Percentiles rank a stretch among this genome's conserved stretches.
phyloP scores from a whole-genome alignment of 2,329 filamentous ascomycete genomes.

The Sphaerulina musiva region DNA sequence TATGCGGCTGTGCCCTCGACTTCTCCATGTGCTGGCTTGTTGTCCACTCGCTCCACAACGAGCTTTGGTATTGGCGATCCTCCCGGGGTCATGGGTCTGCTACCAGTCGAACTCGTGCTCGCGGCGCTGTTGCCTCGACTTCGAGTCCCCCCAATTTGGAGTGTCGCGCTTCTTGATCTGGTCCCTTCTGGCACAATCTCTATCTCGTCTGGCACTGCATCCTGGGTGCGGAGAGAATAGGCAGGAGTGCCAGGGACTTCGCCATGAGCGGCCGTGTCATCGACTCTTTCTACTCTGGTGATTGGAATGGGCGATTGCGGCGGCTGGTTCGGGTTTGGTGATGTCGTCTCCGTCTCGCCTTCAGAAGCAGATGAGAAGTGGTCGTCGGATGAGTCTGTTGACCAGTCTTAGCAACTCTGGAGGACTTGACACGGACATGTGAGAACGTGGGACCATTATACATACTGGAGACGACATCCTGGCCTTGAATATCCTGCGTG shows the following conservation, averaged over 20 bases:
- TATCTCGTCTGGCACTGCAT: slow-evolving; percentile 59
- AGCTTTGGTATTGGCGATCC: slow-evolving; percentile 52
- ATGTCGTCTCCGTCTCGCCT: slow-evolving; percentile 33
- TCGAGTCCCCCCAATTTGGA: slow-evolving; percentile 21
- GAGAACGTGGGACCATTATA: background rate
- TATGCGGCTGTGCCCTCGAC: slow-evolving; percentile 56
- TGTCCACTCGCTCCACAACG: slow-evolving; percentile 56
- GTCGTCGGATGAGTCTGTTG: slow-evolving; percentile 43
- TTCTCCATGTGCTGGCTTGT: slow-evolving; percentile 53
- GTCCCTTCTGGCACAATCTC: slow-evolving; percentile 49
- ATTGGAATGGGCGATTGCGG: slow-evolving; percentile 46
- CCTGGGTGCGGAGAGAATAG: slow-evolving; percentile 52
- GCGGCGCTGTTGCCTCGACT: slow-evolving; percentile 32
- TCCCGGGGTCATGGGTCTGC: slow-evolving; percentile 46
- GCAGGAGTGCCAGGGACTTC: slow-evolving; percentile 57
- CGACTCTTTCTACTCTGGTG: slow-evolving; percentile 58
- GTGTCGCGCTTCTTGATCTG: slow-evolving; percentile 37
- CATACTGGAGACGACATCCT: slow-evolving; percentile 19
- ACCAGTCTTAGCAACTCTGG: slow-evolving; percentile 18
- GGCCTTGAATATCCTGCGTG: slow-evolving; percentile 25
- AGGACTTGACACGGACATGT: slow-evolving; percentile 4
- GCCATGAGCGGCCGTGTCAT: slow-evolving; percentile 52
- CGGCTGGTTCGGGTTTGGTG: slow-evolving; percentile 31
- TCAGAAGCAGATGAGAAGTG: slow-evolving; percentile 62
- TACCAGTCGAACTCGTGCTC: slow-evolving; percentile 32